phyloP scores from a whole-genome alignment of 73 alveolate species.

The Paramecium pentaurelia region DNA sequence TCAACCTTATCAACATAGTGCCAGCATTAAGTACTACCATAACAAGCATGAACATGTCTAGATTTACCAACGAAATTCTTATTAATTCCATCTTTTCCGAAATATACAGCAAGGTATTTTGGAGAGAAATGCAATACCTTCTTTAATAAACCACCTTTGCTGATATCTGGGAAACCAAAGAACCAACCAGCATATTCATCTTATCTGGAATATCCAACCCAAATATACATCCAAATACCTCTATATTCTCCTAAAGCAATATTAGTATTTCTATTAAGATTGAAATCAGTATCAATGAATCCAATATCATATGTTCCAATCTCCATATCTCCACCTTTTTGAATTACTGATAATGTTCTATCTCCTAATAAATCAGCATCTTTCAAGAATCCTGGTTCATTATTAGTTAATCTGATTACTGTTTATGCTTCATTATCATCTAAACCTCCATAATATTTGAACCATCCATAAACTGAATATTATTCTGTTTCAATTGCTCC shows the following conservation, averaged over 20 bases:
- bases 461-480: slow-evolving; percentile 55
- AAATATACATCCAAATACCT: slow-evolving; percentile 46
- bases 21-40: slow-evolving; percentile 16
- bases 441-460: slow-evolving; percentile 24
- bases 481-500: slow-evolving; percentile 23
- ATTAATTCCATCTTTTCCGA: slow-evolving; percentile 34
- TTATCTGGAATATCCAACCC: slow-evolving; percentile 46
- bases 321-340: not conserved
- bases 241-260: slow-evolving; percentile 20
- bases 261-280: not conserved
- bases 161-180: slow-evolving; percentile 32
- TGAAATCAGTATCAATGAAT: not conserved
- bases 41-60: slow-evolving; percentile 42
- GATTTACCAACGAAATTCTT: slow-evolving; percentile 14
- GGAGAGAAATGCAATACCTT: slow-evolving; percentile 41
- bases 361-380: slow-evolving; percentile 30
- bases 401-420: slow-evolving; percentile 33
- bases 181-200: slow-evolving; percentile 35
- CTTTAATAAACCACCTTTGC: not conserved
- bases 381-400: not conserved
- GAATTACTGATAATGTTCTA: not conserved
- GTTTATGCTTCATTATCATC: not conserved
- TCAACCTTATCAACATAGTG: slow-evolving; percentile 22
- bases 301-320: slow-evolving; percentile 45
- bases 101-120: not conserved